Conservation (phyloP, 2,329 filamentous ascomycete species). For the Aspergillus ustus region DNA sequence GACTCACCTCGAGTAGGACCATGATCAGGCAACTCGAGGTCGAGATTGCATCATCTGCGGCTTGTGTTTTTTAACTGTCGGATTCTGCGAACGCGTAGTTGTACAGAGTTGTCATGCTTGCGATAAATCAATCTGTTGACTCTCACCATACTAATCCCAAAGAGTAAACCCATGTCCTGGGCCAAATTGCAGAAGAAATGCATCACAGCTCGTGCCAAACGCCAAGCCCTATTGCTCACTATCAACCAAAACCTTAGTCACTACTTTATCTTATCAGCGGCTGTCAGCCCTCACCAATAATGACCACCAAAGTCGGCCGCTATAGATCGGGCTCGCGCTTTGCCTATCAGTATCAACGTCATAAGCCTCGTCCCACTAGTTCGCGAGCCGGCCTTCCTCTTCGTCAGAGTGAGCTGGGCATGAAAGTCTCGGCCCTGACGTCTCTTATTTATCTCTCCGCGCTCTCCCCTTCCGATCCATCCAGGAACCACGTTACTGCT, state of each 20-base stretch:
- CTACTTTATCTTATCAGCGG: slow-evolving; percentile 19
- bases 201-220: neutral
- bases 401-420: neutral
- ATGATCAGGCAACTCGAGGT: neutral
- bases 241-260: slow-evolving; percentile 20
- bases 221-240: slow-evolving; percentile 14
- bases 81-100: neutral
- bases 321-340: slow-evolving; percentile 5
- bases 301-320: neutral
- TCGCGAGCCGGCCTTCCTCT: neutral
- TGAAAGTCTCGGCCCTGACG: neutral
- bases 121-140: neutral
- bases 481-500: neutral
- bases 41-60: slow-evolving; percentile 1
- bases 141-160: neutral
- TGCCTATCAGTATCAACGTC: slow-evolving; percentile 11
- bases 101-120: neutral
- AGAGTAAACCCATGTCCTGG: neutral
- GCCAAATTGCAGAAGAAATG: neutral
- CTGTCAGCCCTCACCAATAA: neutral
- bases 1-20: neutral
- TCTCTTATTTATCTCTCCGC: slow-evolving; percentile 4
- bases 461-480: neutral
- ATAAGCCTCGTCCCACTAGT: slow-evolving; percentile 14
- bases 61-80: neutral